Evolutionary conservation across 805 yeast genomes (phyloP).

Genomic region (Candida schatavii): DNA sequence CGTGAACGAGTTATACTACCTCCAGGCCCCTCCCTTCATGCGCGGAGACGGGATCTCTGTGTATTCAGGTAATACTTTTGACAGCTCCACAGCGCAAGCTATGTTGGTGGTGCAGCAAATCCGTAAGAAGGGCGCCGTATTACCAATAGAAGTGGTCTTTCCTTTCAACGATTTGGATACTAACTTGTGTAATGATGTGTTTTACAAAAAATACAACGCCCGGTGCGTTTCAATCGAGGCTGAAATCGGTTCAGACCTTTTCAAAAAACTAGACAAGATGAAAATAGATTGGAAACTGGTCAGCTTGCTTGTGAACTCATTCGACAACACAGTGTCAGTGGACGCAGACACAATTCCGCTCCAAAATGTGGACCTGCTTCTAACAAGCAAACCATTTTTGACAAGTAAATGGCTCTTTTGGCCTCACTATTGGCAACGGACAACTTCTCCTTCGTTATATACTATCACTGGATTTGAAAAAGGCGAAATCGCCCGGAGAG

Average conservation of each 20-base stretch:
- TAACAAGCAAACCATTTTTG: slow-evolving; percentile 22
- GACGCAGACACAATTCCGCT: slow-evolving; percentile 36
- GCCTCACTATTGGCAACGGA: slow-evolving; percentile 37
- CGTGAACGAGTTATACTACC: slow-evolving; percentile 21
- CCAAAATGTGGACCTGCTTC: slow-evolving; percentile 25
- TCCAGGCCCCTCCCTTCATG: slow-evolving; percentile 25
- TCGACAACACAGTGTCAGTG: slow-evolving; percentile 29
- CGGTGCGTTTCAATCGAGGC: slow-evolving; percentile 25
- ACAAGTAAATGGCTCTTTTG: slow-evolving; percentile 28
- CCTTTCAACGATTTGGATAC: not conserved
- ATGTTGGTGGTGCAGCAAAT: slow-evolving; percentile 28
- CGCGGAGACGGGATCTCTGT: slow-evolving; percentile 36
- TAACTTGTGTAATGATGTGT: not conserved
- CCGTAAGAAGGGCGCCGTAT: slow-evolving; percentile 28
- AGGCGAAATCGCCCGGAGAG: slow-evolving; percentile 29
- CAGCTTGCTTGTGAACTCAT: slow-evolving; percentile 31
- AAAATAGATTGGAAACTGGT: slow-evolving; percentile 29
- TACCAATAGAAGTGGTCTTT: slow-evolving; percentile 35
- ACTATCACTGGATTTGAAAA: slow-evolving; percentile 26
- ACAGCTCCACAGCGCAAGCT: slow-evolving; percentile 22
- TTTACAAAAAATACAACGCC: slow-evolving; percentile 17
- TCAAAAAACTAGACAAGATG: slow-evolving; percentile 14
- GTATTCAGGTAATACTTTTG: slow-evolving; percentile 18
- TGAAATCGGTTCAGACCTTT: slow-evolving; percentile 20
- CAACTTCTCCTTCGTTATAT: slow-evolving; percentile 30